Conservation (phyloP, 1,139 yeast species). For the Blastobotrys serpentis region DNA sequence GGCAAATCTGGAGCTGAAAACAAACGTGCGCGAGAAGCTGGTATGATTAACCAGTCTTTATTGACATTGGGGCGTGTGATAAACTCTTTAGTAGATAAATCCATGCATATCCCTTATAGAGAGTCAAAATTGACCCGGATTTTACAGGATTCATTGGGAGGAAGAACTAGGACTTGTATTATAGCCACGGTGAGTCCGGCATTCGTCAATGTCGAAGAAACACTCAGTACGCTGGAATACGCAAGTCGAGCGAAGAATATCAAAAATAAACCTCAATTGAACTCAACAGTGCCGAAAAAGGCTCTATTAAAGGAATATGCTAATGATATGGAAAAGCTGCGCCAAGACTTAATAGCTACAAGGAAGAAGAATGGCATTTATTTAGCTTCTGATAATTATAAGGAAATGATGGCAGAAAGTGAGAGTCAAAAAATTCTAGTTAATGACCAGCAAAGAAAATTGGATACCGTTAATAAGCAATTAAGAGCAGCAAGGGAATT, state of each 20-base stretch:
- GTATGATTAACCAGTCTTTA: slow-evolving; percentile 79
- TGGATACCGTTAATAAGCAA: slow-evolving; percentile 48
- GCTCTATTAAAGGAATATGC: slow-evolving; percentile 46
- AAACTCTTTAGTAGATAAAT: slow-evolving; percentile 61
- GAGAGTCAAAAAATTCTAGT: slow-evolving; percentile 47
- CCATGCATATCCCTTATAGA: slow-evolving; percentile 76
- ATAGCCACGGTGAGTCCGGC: slow-evolving; percentile 87
- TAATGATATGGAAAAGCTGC: slow-evolving; percentile 50
- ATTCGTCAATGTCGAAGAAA: slow-evolving; percentile 68
- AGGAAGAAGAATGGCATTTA: slow-evolving; percentile 64
- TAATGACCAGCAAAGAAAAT: slow-evolving; percentile 49
- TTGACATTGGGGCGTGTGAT: slow-evolving; percentile 83
- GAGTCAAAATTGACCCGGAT: slow-evolving; percentile 80
- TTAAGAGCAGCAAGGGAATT: slow-evolving; percentile 38
- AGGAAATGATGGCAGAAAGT: slow-evolving; percentile 47
- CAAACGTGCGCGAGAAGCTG: slow-evolving; percentile 83
- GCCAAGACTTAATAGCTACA: slow-evolving; percentile 56
- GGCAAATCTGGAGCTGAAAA: slow-evolving; percentile 76
- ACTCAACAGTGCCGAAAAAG: slow-evolving; percentile 48
- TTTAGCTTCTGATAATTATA: slow-evolving; percentile 53
- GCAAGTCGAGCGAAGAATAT: slow-evolving; percentile 78
- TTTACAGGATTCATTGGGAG: slow-evolving; percentile 81
- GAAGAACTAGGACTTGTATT: slow-evolving; percentile 73
- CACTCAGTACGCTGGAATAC: slow-evolving; percentile 78
- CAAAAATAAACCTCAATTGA: slow-evolving; percentile 70